Conservation (phyloP, 2,329 filamentous ascomycete species). For the Cercospora sp. region DNA sequence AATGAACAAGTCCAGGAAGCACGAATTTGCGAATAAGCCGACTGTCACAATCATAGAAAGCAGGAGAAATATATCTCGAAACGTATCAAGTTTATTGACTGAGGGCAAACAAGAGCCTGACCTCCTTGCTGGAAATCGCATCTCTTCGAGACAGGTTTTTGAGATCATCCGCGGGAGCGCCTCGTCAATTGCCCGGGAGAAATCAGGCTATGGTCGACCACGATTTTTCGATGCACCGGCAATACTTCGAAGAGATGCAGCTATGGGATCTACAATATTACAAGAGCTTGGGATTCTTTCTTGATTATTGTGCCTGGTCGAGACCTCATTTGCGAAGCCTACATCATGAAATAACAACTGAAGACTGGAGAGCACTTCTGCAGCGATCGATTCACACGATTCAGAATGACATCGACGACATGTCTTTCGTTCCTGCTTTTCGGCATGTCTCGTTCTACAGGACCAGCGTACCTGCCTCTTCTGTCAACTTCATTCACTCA, state of each 20-base stretch:
- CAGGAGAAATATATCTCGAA: too few species aligned
- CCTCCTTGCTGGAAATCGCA: too few species aligned
- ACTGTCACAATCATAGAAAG: not conserved
- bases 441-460: not conserved
- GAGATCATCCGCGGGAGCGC: not conserved
- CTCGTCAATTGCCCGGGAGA: not conserved
- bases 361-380: not conserved
- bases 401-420: not conserved
- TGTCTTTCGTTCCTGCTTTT: not conserved
- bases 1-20: not conserved
- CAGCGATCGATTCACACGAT: not conserved
- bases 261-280: not conserved
- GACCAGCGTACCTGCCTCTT: not conserved
- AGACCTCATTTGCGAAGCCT: not conserved
- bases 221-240: not conserved
- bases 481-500: not conserved
- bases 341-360: not conserved
- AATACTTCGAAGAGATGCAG: not conserved
- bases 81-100: not conserved
- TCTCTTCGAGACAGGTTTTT: not conserved
- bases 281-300: not conserved
- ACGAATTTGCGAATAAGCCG: not conserved
- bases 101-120: not conserved
- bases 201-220: not conserved
- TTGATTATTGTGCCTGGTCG: not conserved